Evolutionary conservation across 139 green algal genomes (phyloP), one percentile per base, ranked within the genome.

Genomic region (Parachlorella kessleri): DNA sequence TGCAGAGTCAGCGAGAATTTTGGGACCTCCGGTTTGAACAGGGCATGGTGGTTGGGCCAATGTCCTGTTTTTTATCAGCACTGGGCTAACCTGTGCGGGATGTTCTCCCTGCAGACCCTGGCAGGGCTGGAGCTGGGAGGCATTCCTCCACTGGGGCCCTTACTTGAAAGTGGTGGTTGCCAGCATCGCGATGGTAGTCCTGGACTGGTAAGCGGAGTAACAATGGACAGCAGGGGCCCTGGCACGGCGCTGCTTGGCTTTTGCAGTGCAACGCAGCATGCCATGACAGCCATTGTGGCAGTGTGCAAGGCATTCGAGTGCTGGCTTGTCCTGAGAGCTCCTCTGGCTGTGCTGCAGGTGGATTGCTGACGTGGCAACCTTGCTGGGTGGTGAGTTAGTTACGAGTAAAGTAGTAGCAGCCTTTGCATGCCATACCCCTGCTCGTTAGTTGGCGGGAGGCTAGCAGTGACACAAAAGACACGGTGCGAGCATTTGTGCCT

Each of bases 181-280:
- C n/a, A 35, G 65, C 36, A 75, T 48, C 18, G 42, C 37, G 14
- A 81, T 81, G 75, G 55, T 81, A 9, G 66, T 75, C 33, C 9
- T 37, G 6, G 73, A 79, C 73, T 79, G 75, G 75, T 75, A 42
- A 32, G 33, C 4, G 14, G 14, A 59, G 14, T 14, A 59, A 14
- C 14, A 14, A 18, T 59, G 48, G 14, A 59, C 48, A 59, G 14
- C 21, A 18, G 14, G 14, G 48, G 48, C 48, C 14, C 48, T 59
- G 14, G 48, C 14, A 59, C 14, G 48, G 21, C 48, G 14, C 21
- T 59, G 21, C 21, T 59, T 14, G 48, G 14, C 48, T 59, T 59
- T 59, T 59, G 48, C 14, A 59, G 14, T 59, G 48, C n/a, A n/a
- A 18, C 21, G 14, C 48, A 59, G 21, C 48, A 14, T 18, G 21